Evolutionary conservation across 2,329 filamentous ascomycete genomes (phyloP).

Genomic region (Bipolaris victoriae): DNA sequence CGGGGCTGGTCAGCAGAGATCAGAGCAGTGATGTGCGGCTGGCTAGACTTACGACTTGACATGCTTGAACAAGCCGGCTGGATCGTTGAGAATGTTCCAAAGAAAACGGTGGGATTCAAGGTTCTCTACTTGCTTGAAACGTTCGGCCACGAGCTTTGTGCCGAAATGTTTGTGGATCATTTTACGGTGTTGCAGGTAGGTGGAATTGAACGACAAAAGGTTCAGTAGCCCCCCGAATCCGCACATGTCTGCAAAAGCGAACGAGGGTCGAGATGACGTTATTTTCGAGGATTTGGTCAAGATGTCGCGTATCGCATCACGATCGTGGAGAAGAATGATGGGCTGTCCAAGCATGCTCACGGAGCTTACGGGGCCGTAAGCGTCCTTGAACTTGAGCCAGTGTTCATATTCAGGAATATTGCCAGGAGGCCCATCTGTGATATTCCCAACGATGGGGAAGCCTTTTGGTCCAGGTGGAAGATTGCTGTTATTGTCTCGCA

Average conservation of each 20-base stretch:
- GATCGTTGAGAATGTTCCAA: not conserved
- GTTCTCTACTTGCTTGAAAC: not conserved
- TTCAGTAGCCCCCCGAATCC: not conserved
- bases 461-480: slow-evolving; percentile 58
- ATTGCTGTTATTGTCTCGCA: not conserved
- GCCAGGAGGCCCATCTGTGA: slow-evolving; percentile 55
- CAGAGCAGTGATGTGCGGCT: not conserved
- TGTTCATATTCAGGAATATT: slow-evolving; percentile 49
- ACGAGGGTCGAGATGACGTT: not conserved
- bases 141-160: not conserved
- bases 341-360: slow-evolving; percentile 34
- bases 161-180: not conserved
- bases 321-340: slow-evolving; percentile 27
- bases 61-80: not conserved
- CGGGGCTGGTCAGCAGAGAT: not conserved
- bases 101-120: not conserved
- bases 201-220: not conserved
- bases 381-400: slow-evolving; percentile 53
- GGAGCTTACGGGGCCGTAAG: slow-evolving; percentile 35
- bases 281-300: not conserved
- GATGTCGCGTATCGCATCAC: not conserved
- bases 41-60: not conserved
- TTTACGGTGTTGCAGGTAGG: not conserved
- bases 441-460: slow-evolving; percentile 58
- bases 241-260: not conserved